These are phyloP conservation scores for Cyberlindnera samutprakarnensis DNA, from an alignment of 805 yeast genomes.

Conservation along the genomic window DNA sequence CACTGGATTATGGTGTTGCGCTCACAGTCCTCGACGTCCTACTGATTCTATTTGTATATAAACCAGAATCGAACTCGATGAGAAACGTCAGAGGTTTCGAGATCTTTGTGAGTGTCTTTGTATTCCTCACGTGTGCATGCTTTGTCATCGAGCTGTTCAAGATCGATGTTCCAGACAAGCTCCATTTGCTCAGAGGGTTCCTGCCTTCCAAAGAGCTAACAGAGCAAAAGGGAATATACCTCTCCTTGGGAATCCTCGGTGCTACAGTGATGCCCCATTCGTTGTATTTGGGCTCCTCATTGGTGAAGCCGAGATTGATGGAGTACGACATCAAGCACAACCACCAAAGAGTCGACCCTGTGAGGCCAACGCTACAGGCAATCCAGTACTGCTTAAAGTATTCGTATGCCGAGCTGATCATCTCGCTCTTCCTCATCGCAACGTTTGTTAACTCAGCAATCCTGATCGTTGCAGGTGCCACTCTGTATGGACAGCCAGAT, in stretches of 20 bases:
- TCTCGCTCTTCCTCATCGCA: slow-evolving; percentile 80
- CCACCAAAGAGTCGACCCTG: slow-evolving; percentile 30
- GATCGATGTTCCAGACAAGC: slow-evolving; percentile 45
- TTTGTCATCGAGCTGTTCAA: slow-evolving; percentile 62
- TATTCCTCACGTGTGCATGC: slow-evolving; percentile 66
- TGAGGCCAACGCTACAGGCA: slow-evolving; percentile 74
- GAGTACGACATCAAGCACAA: slow-evolving; percentile 64
- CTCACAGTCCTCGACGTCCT: slow-evolving; percentile 79
- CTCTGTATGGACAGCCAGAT: slow-evolving; percentile 56
- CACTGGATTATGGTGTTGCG: slow-evolving; percentile 66
- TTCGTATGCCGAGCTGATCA: slow-evolving; percentile 75
- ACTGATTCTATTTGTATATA: slow-evolving; percentile 69
- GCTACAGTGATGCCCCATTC: slow-evolving; percentile 97
- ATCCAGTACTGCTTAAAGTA: slow-evolving; percentile 71
- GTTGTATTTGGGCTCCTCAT: slow-evolving; percentile 74
- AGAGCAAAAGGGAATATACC: slow-evolving; percentile 63
- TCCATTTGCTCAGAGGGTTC: slow-evolving; percentile 55
- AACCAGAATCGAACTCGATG: slow-evolving; percentile 68
- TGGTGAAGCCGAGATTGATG: slow-evolving; percentile 76
- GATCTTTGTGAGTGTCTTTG: slow-evolving; percentile 61
- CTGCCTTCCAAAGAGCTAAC: slow-evolving; percentile 56
- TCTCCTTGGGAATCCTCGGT: slow-evolving; percentile 79
- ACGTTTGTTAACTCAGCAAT: slow-evolving; percentile 90
- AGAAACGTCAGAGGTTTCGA: slow-evolving; percentile 73
- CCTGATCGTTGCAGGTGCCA: slow-evolving; percentile 86